Conservation (phyloP, 805 yeast genomes). For the Myxozyma melibiosi region DNA sequence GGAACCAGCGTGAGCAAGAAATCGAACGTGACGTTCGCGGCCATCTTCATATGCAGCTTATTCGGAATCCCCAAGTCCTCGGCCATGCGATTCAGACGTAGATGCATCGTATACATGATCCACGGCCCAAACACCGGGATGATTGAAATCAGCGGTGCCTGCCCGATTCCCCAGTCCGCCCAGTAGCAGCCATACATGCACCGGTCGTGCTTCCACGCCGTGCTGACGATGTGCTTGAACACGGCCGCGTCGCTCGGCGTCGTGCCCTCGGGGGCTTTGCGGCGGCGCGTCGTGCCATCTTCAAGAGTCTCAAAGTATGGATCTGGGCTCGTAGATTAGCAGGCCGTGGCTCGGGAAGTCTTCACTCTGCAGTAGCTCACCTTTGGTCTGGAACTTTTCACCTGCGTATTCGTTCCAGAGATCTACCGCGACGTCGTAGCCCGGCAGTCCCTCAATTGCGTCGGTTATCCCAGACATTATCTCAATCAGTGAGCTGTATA, state of each 20-base stretch:
- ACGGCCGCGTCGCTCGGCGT: constrained; percentile 60
- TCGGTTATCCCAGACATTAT: constrained; percentile 42
- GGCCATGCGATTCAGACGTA: constrained; percentile 64
- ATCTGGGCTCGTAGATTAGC: constrained; percentile 41
- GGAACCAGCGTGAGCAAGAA: constrained; percentile 78
- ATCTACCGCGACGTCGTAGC: constrained; percentile 58
- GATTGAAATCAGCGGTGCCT: constrained; percentile 46
- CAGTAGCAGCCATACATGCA: constrained; percentile 78
- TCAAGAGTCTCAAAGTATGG: constrained; percentile 60
- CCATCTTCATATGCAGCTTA: constrained; percentile 64
- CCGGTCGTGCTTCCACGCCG: constrained; percentile 87
- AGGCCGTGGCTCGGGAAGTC: not conserved
- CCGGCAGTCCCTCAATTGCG: constrained; percentile 57
- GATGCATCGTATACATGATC: constrained; percentile 76
- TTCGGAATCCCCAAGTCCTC: constrained; percentile 61
- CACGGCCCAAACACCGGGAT: constrained; percentile 86
- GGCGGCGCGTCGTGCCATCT: constrained; percentile 57
- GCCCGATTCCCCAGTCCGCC: constrained; percentile 35
- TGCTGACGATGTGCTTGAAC: constrained; percentile 72
- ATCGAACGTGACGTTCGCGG: constrained; percentile 75
- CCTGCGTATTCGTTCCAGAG: constrained; percentile 68
- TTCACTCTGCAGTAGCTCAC: constrained; percentile 26
- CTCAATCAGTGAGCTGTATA: too few relatives aligned
- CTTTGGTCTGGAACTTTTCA: constrained; percentile 59
- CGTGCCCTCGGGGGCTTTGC: constrained; percentile 62